These are phyloP conservation scores for Coelastrella sp. DNA, from an alignment of 139 green algal species.

Conservation along the genomic window DNA sequence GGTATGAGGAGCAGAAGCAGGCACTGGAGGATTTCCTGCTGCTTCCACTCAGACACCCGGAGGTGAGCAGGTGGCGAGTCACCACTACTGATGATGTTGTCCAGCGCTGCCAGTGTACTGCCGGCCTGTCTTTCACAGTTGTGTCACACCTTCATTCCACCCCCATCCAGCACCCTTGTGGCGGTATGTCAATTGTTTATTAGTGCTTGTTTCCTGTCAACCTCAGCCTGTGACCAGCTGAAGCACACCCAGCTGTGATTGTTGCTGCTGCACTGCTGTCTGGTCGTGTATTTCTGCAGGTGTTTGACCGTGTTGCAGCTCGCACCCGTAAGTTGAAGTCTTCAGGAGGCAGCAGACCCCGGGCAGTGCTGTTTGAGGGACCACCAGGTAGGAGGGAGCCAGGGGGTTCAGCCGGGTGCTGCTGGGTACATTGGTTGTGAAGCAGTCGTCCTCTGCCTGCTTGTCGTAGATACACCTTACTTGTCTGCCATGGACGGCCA, in stretches of 20 bases:
- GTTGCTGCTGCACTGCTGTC: neutral
- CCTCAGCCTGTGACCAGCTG: no score
- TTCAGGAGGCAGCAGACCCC: slow-evolving; percentile 6
- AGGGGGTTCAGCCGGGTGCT: neutral
- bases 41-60: slow-evolving; percentile 82
- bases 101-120: neutral
- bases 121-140: no score
- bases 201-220: no score
- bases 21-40: slow-evolving; percentile 91
- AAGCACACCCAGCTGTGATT: neutral
- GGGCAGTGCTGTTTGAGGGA: slow-evolving; percentile 42
- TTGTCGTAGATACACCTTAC: no score
- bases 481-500: no score
- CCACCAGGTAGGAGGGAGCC: slow-evolving; percentile 11
- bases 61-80: slow-evolving; percentile 61
- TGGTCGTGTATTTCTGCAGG: neutral
- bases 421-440: no score
- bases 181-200: no score
- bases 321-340: slow-evolving; percentile 57
- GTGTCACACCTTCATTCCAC: neutral
- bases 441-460: no score
- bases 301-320: slow-evolving; percentile 61
- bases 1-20: slow-evolving; percentile 93
- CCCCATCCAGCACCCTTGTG: no score
- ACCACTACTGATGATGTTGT: neutral